These are phyloP conservation scores for Thalassiosira sp. DNA, from an alignment of 352 stramenopile species.

Conservation along the genomic window DNA sequence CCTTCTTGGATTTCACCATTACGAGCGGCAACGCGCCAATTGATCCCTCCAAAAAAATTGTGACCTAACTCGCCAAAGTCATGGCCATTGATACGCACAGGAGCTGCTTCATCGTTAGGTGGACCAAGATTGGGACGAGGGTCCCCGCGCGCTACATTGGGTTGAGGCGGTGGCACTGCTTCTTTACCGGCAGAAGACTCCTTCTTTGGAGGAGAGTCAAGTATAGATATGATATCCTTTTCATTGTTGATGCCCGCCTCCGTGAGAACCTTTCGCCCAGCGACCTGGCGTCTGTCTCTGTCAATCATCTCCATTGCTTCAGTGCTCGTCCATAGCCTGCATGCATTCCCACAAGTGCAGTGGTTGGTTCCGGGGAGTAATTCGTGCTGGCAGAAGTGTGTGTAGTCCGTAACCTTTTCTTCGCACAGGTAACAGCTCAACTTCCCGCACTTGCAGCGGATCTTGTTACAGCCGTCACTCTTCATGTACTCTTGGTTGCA, in stretches of 20 bases:
- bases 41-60: no score
- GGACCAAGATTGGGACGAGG: no score
- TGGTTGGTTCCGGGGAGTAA: not conserved
- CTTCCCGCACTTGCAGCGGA: constrained; percentile 24
- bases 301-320: constrained; percentile 29
- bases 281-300: constrained; percentile 11
- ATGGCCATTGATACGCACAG: no score
- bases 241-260: constrained; percentile 22
- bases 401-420: constrained; percentile 26
- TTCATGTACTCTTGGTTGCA: constrained; percentile 34
- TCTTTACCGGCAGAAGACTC: no score
- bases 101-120: no score
- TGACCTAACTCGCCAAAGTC: no score
- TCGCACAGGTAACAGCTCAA: constrained; percentile 35
- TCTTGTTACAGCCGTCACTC: constrained; percentile 39
- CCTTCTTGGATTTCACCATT: no score
- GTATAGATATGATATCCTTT: constrained; percentile 25
- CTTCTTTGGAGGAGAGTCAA: constrained; percentile 12
- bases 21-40: no score
- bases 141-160: no score
- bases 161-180: no score
- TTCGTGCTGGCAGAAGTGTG: constrained; percentile 35
- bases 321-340: constrained; percentile 25
- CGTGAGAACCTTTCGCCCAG: constrained; percentile 27
- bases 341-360: constrained; percentile 25